phyloP scores from a whole-genome alignment of 2,329 filamentous ascomycete species.

The Cryphonectria naterciae region DNA sequence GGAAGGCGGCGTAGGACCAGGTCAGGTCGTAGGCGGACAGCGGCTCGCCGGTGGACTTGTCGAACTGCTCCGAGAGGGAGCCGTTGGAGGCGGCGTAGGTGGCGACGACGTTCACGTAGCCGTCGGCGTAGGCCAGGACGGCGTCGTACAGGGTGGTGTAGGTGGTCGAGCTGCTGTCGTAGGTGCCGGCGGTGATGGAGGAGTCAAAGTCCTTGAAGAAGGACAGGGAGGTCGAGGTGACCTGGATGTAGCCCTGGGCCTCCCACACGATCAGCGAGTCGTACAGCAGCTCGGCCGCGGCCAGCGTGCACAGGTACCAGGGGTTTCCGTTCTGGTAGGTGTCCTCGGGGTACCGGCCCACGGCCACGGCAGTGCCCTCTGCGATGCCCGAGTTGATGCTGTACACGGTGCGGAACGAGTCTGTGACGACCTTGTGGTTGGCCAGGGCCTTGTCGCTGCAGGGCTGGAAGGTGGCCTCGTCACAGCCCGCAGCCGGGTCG shows the following conservation, averaged over 20 bases:
- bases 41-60: slow-evolving; percentile 54
- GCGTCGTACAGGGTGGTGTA: slow-evolving; percentile 62
- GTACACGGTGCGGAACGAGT: slow-evolving; percentile 75
- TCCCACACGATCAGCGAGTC: slow-evolving; percentile 76
- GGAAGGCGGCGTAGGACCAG: slow-evolving; percentile 74
- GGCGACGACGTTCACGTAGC: slow-evolving; percentile 64
- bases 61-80: slow-evolving; percentile 70
- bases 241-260: slow-evolving; percentile 61
- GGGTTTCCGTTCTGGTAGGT: slow-evolving; percentile 78
- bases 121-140: slow-evolving; percentile 61
- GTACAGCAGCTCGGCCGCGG: slow-evolving; percentile 80
- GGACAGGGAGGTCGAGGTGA: slow-evolving; percentile 65
- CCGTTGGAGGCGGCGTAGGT: slow-evolving; percentile 66
- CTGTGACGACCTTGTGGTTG: slow-evolving; percentile 76
- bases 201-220: slow-evolving; percentile 74
- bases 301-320: slow-evolving; percentile 78
- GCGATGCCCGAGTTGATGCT: slow-evolving; percentile 68
- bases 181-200: slow-evolving; percentile 64
- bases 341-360: slow-evolving; percentile 74
- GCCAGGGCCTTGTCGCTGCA: slow-evolving; percentile 71
- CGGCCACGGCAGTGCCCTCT: slow-evolving; percentile 61
- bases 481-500: slow-evolving; percentile 68
- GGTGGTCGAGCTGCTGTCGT: slow-evolving; percentile 49
- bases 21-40: slow-evolving; percentile 70
- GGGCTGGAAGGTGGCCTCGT: slow-evolving; percentile 76